Evolutionary conservation across 2,329 filamentous ascomycete genomes (phyloP).

Genomic region (Kalaharituber pfeilii): DNA sequence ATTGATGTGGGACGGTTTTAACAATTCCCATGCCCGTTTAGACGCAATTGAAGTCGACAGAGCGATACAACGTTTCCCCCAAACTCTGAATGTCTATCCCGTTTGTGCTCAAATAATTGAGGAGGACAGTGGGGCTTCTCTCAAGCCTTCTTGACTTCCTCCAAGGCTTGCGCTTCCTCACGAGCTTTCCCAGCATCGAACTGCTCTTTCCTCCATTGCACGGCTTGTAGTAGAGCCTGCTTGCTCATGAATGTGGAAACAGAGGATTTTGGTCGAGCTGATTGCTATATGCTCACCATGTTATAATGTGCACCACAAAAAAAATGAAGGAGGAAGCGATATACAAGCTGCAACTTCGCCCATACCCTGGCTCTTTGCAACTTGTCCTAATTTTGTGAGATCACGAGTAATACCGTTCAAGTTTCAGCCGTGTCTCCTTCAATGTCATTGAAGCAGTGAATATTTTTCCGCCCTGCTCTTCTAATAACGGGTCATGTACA

Average conservation of each 20-base stretch:
- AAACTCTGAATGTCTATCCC: too few species aligned
- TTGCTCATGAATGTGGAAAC: background rate
- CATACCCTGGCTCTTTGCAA: background rate
- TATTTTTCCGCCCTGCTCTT: background rate
- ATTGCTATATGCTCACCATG: background rate
- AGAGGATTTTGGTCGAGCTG: background rate
- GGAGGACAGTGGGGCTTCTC: too few species aligned
- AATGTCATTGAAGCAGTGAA: background rate
- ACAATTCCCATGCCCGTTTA: too few species aligned
- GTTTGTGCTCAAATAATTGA: too few species aligned
- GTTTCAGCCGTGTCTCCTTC: background rate
- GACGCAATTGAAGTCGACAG: too few species aligned
- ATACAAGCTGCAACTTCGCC: background rate
- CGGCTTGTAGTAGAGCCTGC: constrained; percentile 4
- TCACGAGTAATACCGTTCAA: background rate
- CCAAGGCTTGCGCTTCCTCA: constrained; percentile 12
- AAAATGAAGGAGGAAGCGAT: background rate
- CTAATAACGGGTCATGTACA: background rate
- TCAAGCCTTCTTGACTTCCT: constrained; percentile 15
- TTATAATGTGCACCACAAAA: background rate
- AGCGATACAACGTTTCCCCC: too few species aligned
- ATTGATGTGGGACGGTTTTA: too few species aligned
- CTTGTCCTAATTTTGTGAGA: background rate
- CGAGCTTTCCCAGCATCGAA: constrained; percentile 14
- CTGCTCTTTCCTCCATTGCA: constrained; percentile 7